Conservation (phyloP, 352 stramenopile species). For the Phytophthora meadii region DNA sequence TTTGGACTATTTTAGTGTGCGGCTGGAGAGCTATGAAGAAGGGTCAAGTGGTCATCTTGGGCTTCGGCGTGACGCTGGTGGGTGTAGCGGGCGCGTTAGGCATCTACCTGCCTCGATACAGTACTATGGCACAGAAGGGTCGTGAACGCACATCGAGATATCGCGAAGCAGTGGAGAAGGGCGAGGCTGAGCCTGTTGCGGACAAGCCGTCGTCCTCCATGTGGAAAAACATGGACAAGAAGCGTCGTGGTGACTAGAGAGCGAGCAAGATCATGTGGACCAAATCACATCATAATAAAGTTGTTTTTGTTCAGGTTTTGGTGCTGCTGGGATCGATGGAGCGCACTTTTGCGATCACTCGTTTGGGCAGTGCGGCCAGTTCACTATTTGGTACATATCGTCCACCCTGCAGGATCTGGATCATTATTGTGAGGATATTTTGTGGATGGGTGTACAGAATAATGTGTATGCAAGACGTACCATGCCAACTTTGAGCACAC, state of each 20-base stretch:
- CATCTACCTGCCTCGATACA: constrained; percentile 57
- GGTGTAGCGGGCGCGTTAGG: constrained; percentile 40
- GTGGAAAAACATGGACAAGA: constrained; percentile 61
- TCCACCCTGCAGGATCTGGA: constrained; percentile 44
- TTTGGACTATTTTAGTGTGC: background rate
- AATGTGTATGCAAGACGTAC: constrained; percentile 13
- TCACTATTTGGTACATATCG: constrained; percentile 52
- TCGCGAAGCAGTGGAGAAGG: constrained; percentile 19
- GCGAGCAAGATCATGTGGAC: background rate
- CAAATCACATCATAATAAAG: constrained; percentile 10
- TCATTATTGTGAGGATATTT: constrained; percentile 1
- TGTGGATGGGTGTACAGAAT: background rate
- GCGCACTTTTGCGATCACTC: constrained; percentile 51
- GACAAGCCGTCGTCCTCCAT: constrained; percentile 45
- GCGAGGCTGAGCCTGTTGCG: background rate
- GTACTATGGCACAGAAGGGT: constrained; percentile 43
- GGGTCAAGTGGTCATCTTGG: constrained; percentile 37
- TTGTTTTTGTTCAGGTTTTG: constrained; percentile 4
- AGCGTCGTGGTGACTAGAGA: constrained; percentile 30
- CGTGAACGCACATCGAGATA: constrained; percentile 42
- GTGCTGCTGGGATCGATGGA: constrained; percentile 34
- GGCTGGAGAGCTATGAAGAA: constrained; percentile 33
- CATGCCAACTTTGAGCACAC: constrained; percentile 43
- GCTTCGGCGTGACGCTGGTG: constrained; percentile 43
- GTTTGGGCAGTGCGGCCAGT: constrained; percentile 44